Evolutionary conservation across 306 rosid genomes (phyloP).

Genomic region (Dryas drummondii): DNA sequence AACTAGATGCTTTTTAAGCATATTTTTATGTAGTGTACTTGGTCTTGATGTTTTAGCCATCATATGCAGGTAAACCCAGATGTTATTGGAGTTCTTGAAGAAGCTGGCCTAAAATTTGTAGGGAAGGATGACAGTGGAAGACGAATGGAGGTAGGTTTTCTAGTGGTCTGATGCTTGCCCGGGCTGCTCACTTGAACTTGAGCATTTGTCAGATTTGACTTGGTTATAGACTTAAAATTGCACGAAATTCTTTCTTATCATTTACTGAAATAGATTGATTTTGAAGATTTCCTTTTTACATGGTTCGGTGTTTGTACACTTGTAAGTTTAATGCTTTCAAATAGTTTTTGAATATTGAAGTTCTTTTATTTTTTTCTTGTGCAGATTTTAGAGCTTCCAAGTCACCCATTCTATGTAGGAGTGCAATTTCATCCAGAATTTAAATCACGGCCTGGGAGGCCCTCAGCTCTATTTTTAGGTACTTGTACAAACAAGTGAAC

Average conservation of each 20-base stretch:
- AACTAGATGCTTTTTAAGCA: not conserved
- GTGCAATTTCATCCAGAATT: conserved; percentile 99
- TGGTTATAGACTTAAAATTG: conserved; percentile 10
- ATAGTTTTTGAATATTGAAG: not conserved
- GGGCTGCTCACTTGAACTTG: conserved; percentile 13
- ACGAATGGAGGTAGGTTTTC: conserved; percentile 86
- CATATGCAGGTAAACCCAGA: conserved; percentile 84
- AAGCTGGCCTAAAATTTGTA: conserved; percentile 84
- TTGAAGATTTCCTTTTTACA: not conserved
- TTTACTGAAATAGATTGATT: not conserved
- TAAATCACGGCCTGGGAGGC: conserved; percentile 89
- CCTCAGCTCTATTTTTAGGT: conserved; percentile 91
- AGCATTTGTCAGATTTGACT: conserved; percentile 22
- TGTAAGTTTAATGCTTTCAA: not conserved
- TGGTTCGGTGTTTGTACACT: not conserved
- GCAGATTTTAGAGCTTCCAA: conserved; percentile 92
- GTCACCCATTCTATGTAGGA: conserved; percentile 87
- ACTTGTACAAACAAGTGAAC: conserved; percentile 2
- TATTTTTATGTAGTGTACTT: conserved; percentile 8
- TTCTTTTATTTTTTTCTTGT: conserved; percentile 21
- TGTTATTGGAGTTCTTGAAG: conserved; percentile 65
- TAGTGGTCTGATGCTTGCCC: conserved; percentile 20
- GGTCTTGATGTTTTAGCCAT: conserved; percentile 9
- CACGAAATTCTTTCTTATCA: not conserved
- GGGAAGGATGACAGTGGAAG: conserved; percentile 93